Evolutionary conservation across 768 basidiomycete species (phyloP).

Genomic region (Lepiota venenata): DNA sequence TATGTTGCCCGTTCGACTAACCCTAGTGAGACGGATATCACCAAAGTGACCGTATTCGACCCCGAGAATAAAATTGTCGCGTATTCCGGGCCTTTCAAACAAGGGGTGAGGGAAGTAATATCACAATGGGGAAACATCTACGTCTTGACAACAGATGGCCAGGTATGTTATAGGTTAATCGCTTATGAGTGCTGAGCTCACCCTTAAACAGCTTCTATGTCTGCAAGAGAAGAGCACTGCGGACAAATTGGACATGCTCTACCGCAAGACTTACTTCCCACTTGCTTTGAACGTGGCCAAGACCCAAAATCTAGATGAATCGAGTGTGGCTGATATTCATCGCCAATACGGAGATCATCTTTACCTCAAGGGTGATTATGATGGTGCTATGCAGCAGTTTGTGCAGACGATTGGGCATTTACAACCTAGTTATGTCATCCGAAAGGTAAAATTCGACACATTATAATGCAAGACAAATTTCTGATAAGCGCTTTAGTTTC

Average conservation of each 20-base stretch:
- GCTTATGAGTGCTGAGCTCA: background rate
- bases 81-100: conserved; percentile 75
- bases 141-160: conserved; percentile 74
- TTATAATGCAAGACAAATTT: background rate
- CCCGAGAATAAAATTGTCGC: conserved; percentile 89
- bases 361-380: conserved; percentile 88
- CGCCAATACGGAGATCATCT: conserved; percentile 88
- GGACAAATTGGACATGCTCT: conserved; percentile 84
- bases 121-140: conserved; percentile 82
- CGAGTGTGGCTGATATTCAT: conserved; percentile 84
- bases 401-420: conserved; percentile 85
- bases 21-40: conserved; percentile 54
- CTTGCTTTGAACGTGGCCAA: conserved; percentile 83
- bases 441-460: conserved; percentile 59
- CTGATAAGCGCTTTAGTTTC: conserved; percentile 55
- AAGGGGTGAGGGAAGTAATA: conserved; percentile 81
- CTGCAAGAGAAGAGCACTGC: conserved; percentile 78
- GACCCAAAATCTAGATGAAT: conserved; percentile 69
- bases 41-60: conserved; percentile 85
- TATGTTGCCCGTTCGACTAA: conserved; percentile 52
- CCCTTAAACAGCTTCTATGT: conserved; percentile 47
- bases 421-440: conserved; percentile 93
- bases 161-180: conserved; percentile 39
- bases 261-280: conserved; percentile 71
- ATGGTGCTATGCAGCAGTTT: conserved; percentile 91